phyloP scores from a whole-genome alignment of 2,329 filamentous ascomycete species.

The Botryotinia narcissicola region DNA sequence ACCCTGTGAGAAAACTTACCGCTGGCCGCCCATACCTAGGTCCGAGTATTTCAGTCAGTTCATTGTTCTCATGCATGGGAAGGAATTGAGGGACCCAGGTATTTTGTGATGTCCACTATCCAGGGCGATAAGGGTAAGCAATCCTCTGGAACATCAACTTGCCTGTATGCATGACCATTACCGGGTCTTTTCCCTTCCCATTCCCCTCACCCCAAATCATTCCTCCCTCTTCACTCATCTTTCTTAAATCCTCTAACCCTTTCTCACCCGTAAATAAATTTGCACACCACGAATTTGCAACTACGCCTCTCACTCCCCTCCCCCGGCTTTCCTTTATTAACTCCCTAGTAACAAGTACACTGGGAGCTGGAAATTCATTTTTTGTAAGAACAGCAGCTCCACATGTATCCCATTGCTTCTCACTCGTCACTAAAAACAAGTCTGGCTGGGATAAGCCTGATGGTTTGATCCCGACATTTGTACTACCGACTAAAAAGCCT shows the following conservation, averaged over 20 bases:
- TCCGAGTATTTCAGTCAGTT: background rate
- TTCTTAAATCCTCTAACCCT: constrained; percentile 2
- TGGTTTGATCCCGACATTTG: background rate
- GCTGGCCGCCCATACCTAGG: background rate
- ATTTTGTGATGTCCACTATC: background rate
- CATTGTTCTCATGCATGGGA: background rate
- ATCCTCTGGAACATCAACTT: background rate
- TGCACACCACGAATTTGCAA: constrained; percentile 4
- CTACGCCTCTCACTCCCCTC: background rate
- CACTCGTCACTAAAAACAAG: background rate
- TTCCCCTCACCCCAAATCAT: background rate
- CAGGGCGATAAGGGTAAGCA: background rate
- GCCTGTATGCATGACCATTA: constrained; percentile 11
- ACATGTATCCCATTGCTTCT: background rate
- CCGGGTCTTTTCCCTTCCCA: background rate
- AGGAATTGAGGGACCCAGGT: background rate
- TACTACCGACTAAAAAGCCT: background rate
- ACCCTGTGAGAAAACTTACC: background rate
- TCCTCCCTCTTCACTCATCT: background rate
- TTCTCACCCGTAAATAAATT: background rate
- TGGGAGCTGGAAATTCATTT: constrained; percentile 96
- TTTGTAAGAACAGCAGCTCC: constrained; percentile 87
- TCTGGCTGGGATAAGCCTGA: background rate
- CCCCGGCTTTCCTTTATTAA: constrained; percentile 54
- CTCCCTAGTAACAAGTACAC: constrained; percentile 78